Percentiles rank a stretch among this genome's conserved stretches.
Conservation (phyloP, 257 asterid species). For the Ocimum tenuiflorum region DNA sequence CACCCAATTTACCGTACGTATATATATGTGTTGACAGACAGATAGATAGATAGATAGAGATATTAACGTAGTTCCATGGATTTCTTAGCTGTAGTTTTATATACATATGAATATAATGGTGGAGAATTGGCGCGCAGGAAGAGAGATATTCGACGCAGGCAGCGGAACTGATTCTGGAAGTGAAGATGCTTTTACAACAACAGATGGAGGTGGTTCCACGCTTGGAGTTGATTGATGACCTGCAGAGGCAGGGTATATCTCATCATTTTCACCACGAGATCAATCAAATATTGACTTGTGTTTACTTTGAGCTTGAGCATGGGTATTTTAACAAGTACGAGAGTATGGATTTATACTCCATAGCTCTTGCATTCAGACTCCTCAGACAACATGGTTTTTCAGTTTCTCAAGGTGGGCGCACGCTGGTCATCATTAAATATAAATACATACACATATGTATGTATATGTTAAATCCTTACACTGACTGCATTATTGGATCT, state of each 20-base stretch:
- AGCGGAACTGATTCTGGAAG: constrained; percentile 19
- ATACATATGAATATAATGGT: too few relatives aligned
- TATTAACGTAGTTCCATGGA: too few relatives aligned
- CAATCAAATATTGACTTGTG: not conserved
- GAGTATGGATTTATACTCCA: constrained; percentile 20
- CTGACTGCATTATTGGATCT: too few relatives aligned
- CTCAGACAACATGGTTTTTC: constrained; percentile 30
- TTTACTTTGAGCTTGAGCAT: not conserved
- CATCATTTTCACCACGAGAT: constrained; percentile 32
- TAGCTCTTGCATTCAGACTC: constrained; percentile 33
- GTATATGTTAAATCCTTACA: too few relatives aligned
- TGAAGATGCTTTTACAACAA: constrained; percentile 8
- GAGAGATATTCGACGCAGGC: constrained; percentile 13
- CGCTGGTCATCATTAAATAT: too few relatives aligned
- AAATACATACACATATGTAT: too few relatives aligned
- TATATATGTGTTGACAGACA: not conserved
- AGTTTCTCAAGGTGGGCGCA: constrained; percentile 9
- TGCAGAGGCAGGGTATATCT: constrained; percentile 31
- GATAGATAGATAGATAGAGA: too few relatives aligned
- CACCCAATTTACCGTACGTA: constrained; percentile 27
- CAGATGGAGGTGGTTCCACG: not conserved
- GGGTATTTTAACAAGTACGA: too few relatives aligned
- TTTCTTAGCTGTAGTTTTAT: too few relatives aligned
- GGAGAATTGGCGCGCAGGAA: not conserved
- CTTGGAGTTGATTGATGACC: constrained; percentile 28